These are phyloP conservation scores for Sclerotinia nivalis DNA, from an alignment of 2,329 filamentous ascomycete genomes.

Conservation along the genomic window DNA sequence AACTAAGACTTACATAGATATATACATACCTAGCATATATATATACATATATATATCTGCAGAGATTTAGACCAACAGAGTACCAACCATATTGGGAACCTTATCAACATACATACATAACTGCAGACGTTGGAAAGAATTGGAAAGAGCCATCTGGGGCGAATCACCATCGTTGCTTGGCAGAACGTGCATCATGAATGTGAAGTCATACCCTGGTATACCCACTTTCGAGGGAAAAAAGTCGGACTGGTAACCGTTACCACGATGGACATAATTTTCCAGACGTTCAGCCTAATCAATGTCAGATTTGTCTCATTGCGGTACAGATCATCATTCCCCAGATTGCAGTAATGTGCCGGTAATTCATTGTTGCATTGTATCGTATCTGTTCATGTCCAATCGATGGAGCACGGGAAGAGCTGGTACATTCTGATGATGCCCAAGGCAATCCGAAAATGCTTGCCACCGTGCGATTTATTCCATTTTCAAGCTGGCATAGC, in stretches of 20 bases:
- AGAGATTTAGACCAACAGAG: background rate
- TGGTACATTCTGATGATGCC: background rate
- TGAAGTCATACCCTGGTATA: background rate
- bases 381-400: background rate
- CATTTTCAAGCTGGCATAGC: background rate
- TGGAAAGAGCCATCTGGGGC: background rate
- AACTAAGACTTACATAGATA: no score
- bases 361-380: background rate
- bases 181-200: conserved; percentile 5
- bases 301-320: background rate
- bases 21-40: no score
- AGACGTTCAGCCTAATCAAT: background rate
- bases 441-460: background rate
- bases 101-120: background rate
- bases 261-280: background rate
- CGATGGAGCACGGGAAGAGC: background rate
- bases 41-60: background rate
- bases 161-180: background rate
- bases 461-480: background rate
- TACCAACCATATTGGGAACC: background rate
- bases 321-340: conserved; percentile 8
- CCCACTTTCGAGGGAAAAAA: background rate
- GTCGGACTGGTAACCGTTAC: background rate
- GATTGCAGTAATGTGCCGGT: background rate
- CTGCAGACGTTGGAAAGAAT: conserved; percentile 1